Conservation (phyloP, 495 filamentous ascomycete species). For the Jackrogersella multiformis region DNA sequence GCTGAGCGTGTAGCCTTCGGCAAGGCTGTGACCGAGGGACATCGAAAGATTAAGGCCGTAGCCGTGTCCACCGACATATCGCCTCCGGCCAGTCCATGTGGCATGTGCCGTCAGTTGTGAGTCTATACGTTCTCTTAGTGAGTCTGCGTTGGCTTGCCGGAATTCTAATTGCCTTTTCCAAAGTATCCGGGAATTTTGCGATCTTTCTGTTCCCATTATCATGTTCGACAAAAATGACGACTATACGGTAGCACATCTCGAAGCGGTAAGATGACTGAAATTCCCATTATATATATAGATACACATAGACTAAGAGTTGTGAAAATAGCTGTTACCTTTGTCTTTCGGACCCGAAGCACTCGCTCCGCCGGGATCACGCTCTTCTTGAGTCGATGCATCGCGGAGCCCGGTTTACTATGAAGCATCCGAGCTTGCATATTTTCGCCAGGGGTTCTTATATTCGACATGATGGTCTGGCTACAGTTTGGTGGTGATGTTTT, state of each 20-base stretch:
- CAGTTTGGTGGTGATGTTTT: conserved; percentile 1
- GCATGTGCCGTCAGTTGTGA: conserved; percentile 72
- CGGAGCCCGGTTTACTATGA: background rate
- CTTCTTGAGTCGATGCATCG: conserved; percentile 1
- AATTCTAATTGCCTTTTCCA: conserved; percentile 11
- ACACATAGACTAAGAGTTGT: conserved; percentile 12
- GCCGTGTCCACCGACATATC: conserved; percentile 85
- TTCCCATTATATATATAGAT: conserved; percentile 2
- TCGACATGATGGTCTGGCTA: background rate
- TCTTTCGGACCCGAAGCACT: conserved; percentile 76
- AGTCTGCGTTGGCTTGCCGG: background rate
- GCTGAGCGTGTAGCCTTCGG: conserved; percentile 90
- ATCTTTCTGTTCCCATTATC: conserved; percentile 75
- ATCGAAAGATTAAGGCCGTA: conserved; percentile 77
- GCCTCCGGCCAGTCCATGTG: conserved; percentile 76
- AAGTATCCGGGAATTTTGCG: conserved; percentile 83
- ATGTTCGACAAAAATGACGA: conserved; percentile 85
- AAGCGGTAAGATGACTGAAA: conserved; percentile 64
- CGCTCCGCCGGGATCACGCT: conserved; percentile 43
- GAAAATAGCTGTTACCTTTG: conserved; percentile 68
- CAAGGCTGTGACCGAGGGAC: conserved; percentile 77
- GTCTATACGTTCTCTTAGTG: conserved; percentile 30
- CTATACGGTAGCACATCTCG: conserved; percentile 75
- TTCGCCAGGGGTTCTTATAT: background rate
- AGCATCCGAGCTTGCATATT: background rate